These are phyloP conservation scores for Roridomyces roridus DNA, from an alignment of 768 basidiomycete genomes.

Conservation along the genomic window DNA sequence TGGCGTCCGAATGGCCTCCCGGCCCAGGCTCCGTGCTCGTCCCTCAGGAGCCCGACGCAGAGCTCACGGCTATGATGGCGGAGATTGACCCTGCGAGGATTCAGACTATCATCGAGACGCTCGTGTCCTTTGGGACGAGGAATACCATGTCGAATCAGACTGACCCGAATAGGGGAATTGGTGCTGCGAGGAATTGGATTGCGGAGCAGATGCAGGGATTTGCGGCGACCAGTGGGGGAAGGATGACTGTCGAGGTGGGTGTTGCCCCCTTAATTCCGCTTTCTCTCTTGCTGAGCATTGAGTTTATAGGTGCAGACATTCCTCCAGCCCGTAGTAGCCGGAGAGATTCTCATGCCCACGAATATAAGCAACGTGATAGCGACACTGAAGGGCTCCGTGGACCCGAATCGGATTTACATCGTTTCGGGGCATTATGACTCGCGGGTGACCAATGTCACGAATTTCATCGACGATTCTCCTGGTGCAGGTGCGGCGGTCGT, in stretches of 20 bases:
- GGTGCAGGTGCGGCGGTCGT: conserved; percentile 39
- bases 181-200: conserved; percentile 63
- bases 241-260: conserved; percentile 46
- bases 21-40: conserved; percentile 51
- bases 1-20: conserved; percentile 48
- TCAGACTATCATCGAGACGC: conserved; percentile 53
- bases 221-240: conserved; percentile 44
- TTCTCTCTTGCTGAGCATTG: neutral
- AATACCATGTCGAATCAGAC: conserved; percentile 60
- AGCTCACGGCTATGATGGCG: conserved; percentile 52
- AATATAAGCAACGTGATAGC: conserved; percentile 59
- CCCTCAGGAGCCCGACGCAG: conserved; percentile 49
- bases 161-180: conserved; percentile 57
- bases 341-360: conserved; percentile 45
- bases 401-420: conserved; percentile 57
- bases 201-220: conserved; percentile 49
- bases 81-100: conserved; percentile 52
- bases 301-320: conserved; percentile 42
- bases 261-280: no score
- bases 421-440: conserved; percentile 64
- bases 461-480: conserved; percentile 52
- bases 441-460: conserved; percentile 43
- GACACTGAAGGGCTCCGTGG: conserved; percentile 53
- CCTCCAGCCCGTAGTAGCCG: conserved; percentile 44
- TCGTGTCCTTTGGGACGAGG: conserved; percentile 62